These are phyloP conservation scores for Solanum verrucosum DNA, from an alignment of 257 asterid genomes.

Conservation along the genomic window DNA sequence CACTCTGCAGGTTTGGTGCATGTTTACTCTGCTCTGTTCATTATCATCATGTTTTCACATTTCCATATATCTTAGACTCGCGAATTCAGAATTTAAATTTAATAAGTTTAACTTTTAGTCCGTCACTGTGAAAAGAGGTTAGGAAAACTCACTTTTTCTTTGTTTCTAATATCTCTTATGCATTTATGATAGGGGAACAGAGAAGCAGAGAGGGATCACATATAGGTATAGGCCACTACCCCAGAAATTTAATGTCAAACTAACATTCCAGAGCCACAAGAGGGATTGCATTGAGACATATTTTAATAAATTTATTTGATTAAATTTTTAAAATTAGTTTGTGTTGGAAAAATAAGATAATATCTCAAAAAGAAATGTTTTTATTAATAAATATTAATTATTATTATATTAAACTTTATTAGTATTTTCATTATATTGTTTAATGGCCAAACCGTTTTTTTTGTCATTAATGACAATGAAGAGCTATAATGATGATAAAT, in stretches of 20 bases:
- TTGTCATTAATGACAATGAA: too few species aligned
- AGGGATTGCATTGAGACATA: not conserved
- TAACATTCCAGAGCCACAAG: not conserved
- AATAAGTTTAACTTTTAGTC: not conserved
- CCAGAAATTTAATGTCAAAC: not conserved
- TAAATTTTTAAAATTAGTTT: too few species aligned
- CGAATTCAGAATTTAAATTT: not conserved
- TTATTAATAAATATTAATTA: too few species aligned
- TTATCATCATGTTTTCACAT: not conserved
- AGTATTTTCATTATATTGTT: too few species aligned
- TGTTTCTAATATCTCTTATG: not conserved
- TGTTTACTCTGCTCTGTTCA: not conserved
- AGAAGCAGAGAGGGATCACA: not conserved
- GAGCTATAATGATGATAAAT: too few species aligned
- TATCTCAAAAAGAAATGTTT: too few species aligned
- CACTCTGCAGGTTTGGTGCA: not conserved
- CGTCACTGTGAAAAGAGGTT: too few species aligned
- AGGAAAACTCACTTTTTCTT: not conserved
- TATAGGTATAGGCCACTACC: not conserved
- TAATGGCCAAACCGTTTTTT: too few species aligned
- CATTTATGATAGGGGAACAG: not conserved
- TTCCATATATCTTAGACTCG: not conserved
- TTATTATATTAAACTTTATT: too few species aligned
- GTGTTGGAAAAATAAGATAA: too few species aligned
- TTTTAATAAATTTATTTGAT: too few species aligned